Percentiles rank a stretch among this genome's conserved stretches.
These are phyloP conservation scores for Trichoderma guizhouense DNA, from an alignment of 2,329 filamentous ascomycete genomes.

Conservation along the genomic window DNA sequence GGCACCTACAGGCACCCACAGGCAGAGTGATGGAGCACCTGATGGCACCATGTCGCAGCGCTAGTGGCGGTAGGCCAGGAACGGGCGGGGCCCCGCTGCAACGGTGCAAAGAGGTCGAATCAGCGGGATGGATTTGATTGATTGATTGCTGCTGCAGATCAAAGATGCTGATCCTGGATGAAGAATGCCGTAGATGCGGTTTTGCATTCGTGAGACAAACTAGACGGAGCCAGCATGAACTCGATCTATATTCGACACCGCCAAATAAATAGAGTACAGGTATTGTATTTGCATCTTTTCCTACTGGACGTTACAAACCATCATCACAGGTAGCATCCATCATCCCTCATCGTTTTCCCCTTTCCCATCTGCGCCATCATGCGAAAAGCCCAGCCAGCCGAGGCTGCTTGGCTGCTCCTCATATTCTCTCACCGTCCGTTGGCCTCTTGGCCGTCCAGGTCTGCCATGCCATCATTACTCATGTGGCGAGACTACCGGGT, in stretches of 20 bases:
- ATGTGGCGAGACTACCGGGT: background rate
- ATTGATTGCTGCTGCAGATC: background rate
- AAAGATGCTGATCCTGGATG: background rate
- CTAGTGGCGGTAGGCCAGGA: conserved; percentile 18
- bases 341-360: background rate
- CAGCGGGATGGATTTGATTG: background rate
- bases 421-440: background rate
- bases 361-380: background rate
- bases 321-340: background rate
- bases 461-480: background rate
- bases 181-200: background rate
- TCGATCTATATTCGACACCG: background rate
- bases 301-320: background rate
- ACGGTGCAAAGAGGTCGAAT: background rate
- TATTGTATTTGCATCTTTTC: background rate
- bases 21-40: background rate
- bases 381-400: background rate
- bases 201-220: background rate
- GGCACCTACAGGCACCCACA: background rate
- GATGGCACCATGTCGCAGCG: conserved; percentile 11
- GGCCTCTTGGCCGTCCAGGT: background rate
- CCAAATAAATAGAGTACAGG: background rate
- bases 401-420: background rate
- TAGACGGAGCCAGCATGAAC: background rate
- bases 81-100: conserved; percentile 16